Conservation (phyloP, 1,139 yeast genomes). For the Candida sanyaensis region DNA sequence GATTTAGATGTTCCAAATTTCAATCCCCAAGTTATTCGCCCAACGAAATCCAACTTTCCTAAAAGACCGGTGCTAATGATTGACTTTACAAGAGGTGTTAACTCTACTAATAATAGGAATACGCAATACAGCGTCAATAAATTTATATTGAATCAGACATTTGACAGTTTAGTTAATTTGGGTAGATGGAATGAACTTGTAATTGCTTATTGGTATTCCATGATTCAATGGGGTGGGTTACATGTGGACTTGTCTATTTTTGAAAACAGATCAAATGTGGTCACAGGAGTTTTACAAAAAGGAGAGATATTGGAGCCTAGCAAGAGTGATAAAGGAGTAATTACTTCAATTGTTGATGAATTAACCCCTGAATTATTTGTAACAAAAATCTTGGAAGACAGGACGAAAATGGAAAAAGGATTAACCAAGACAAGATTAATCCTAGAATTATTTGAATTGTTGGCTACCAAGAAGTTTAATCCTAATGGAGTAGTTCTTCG, state of each 20-base stretch:
- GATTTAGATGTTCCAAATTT: slow-evolving; percentile 11
- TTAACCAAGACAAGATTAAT: slow-evolving; percentile 21
- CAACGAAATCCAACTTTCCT: slow-evolving; percentile 28
- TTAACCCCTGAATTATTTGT: slow-evolving; percentile 30
- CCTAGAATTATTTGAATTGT: slow-evolving; percentile 25
- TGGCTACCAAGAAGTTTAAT: slow-evolving; percentile 23
- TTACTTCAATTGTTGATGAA: slow-evolving; percentile 11
- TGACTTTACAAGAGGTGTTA: slow-evolving; percentile 27
- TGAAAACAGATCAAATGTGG: slow-evolving; percentile 10
- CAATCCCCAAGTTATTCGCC: slow-evolving; percentile 33
- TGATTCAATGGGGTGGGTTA: slow-evolving; percentile 34
- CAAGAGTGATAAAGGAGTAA: neutral
- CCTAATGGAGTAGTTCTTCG: slow-evolving; percentile 19
- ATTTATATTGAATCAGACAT: slow-evolving; percentile 30
- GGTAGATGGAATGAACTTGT: slow-evolving; percentile 36
- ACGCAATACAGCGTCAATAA: slow-evolving; percentile 22
- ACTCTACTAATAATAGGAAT: neutral
- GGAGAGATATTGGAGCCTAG: neutral
- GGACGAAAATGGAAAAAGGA: slow-evolving; percentile 19
- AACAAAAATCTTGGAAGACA: slow-evolving; percentile 30
- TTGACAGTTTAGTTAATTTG: slow-evolving; percentile 35
- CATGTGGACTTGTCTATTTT: slow-evolving; percentile 14
- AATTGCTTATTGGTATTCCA: slow-evolving; percentile 29
- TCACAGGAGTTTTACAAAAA: slow-evolving; percentile 13
- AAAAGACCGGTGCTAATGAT: slow-evolving; percentile 29